These are phyloP conservation scores for Arthrocladium fulminans DNA, from an alignment of 2,329 filamentous ascomycete genomes.

Conservation along the genomic window DNA sequence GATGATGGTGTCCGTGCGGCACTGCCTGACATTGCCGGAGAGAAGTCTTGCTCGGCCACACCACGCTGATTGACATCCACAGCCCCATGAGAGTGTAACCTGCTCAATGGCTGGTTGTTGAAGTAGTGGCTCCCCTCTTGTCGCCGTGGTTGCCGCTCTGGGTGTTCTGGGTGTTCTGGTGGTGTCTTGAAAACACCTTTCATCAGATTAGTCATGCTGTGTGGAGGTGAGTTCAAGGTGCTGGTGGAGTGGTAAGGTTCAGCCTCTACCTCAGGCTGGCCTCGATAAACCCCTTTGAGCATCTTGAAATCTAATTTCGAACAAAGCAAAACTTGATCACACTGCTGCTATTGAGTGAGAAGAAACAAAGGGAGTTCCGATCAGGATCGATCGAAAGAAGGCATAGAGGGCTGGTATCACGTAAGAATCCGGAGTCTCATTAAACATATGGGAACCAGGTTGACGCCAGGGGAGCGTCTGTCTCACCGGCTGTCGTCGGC, in stretches of 20 bases:
- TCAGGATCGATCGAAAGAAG: not conserved
- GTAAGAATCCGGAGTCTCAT: not conserved
- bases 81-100: too few relatives aligned
- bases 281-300: constrained; percentile 6
- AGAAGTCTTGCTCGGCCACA: not conserved
- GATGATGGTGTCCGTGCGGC: not conserved
- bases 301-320: not conserved
- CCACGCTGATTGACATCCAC: not conserved
- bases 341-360: not conserved
- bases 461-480: not conserved
- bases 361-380: not conserved
- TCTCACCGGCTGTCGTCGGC: not conserved
- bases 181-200: constrained; percentile 3
- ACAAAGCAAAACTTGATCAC: not conserved
- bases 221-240: not conserved
- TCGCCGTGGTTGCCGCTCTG: not conserved
- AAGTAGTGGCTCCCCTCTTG: not conserved
- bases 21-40: not conserved
- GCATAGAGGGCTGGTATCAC: not conserved
- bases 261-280: not conserved
- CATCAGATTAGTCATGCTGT: constrained; percentile 2
- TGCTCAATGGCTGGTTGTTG: not conserved
- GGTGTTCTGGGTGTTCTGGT: not conserved
- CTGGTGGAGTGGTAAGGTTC: not conserved
- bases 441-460: not conserved